Base-by-base conservation (phyloP, 495 filamentous ascomycete species). In the Xylaria venustula region DNA sequence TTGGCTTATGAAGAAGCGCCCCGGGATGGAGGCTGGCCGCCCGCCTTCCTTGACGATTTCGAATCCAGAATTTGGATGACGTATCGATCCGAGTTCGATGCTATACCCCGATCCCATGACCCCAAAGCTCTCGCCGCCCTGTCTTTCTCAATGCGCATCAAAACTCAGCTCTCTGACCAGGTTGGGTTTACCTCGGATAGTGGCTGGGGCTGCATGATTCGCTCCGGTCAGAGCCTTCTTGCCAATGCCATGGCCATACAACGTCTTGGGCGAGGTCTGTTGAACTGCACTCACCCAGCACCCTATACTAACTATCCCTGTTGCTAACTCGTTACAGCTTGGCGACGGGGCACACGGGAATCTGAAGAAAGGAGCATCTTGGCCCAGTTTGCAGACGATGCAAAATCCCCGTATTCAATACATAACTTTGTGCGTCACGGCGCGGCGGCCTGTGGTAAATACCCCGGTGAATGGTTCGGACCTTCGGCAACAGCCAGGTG, bases 121-220 rank as follows among this genome's bases (percentile, higher is more conserved):
- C 84, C 87, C 0, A 84, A 85, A 61, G 88, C 88, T 1, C 70
- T 79, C 2, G 80, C 87, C n/a, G 82, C 85, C 0, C 86, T 97
- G 81, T 92, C 91, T n/a, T 83, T 97, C 40, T 75, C 90, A 19
- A 93, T 97, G 69, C 88, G 91, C 36, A 74, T 98, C 58, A 85
- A 91, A 66, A 93, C 81, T 45, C 90, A 93, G 67, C 79, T 97
- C 28, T 83, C 85, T 26, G 91, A 94, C 55, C 82, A 90, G 54
- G 80, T 80, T 23, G 93, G 92, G 19, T 99, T 99, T 76, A 88
- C 91, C 20, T 93, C 90, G 2, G 95, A 99, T 73, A 91, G 90
- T 0, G 94, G 94, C 34, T 99, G 95, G 92, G 95, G 95, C 0
- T 99, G 95, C 68, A 99, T 99, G 95, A 98, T 99, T 64, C 82